Base-by-base conservation (phyloP, 2,329 filamentous ascomycete species). In the Macrophomina pseudophaseolina region DNA sequence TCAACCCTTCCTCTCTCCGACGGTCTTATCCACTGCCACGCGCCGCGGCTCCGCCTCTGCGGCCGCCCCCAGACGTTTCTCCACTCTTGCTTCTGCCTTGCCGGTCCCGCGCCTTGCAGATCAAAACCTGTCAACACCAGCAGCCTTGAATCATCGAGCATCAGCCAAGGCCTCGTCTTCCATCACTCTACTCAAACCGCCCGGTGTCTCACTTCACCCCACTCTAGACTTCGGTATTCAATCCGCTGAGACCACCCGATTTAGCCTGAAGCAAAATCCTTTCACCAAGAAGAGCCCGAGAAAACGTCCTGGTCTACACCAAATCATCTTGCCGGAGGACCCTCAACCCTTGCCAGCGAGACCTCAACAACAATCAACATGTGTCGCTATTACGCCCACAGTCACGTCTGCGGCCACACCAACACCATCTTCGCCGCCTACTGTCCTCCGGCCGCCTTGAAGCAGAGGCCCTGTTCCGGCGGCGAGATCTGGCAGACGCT, bases 321-420 rank as follows among this genome's bases (percentile, higher is more conserved):
- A 23, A 23, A 23, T 23, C 23, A 23, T 23, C 23, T 23, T 23
- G 3, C 23, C 23, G 23, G 23, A 23, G 23, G 23, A 23, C 23
- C 23, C 23, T 46, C 28, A 35, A 35, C 23, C 49, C 14, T 18
- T 23, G 23, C 23, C 23, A 3, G 23, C 2, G 3, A 23, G 23
- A 23, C 23, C 23, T 23, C 23, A 23, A n/a, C n/a, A 44, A 46
- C 63, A 46, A 35, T 8, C 65, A 71, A 38, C n/a, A 83, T 83
- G 81, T 82, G 81, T 74, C 80, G 77, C 72, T 83, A 81, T 73
- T 81, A 83, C 72, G 81, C 81, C 56, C 81, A 83, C 74, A 76
- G 74, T 3, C 78, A 83, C 73, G 72, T 73, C 14, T 83, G 81
- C 71, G 80, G 80, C 52, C 81, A 83, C 71, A 81, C 79, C 16